Base-by-base conservation (phyloP, 2,329 filamentous ascomycete genomes). In the Aspergillus felis region DNA sequence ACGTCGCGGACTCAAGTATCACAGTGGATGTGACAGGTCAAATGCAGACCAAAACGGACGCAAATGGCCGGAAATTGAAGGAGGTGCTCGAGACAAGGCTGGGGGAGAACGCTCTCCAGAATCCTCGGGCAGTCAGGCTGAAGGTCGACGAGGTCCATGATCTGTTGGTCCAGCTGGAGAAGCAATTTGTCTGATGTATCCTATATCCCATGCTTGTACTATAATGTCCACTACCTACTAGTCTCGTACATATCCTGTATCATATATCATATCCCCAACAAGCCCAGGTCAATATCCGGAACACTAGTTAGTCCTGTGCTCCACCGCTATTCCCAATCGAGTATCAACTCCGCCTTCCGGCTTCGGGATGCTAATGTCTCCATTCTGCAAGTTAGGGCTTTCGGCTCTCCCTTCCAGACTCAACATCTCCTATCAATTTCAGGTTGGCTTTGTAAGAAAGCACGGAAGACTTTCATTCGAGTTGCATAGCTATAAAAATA, bases 1-100 rank as follows among this genome's bases (percentile, higher is more conserved):
- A 92, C 64, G 73, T 89, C 2, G 74, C 78, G n/a, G 79, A 78
- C 14, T 78, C 80, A 42, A 82, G 79, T n/a, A 78, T 92, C 32
- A 73, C 72, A 27, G 57, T 78, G 22, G 75, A 78, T 58, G 57
- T 78, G 20, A 72, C 70, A 5, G 74, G 72, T 1, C 77, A 78
- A 61, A 64, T 76, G 50, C 73, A 77, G 57, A 76, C 77, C 63
- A 76, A 75, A 54, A 68, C 70, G 7, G 71, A 72, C 51, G 62
- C 61, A 4, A 64, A 60, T 41, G 64, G 64, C 2, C 57, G 67
- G 54, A 66, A 61, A 51, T 57, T 75, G 47, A 66, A 68, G 49
- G 54, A 62, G 5, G 52, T 73, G 50, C 54, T 75, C 51, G 61
- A 61, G 32, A 53, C 57, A 20, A 61, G 60, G 17, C 25, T 74